Base-by-base conservation (phyloP, 805 yeast species). In the Danielozyma ontarioensis region DNA sequence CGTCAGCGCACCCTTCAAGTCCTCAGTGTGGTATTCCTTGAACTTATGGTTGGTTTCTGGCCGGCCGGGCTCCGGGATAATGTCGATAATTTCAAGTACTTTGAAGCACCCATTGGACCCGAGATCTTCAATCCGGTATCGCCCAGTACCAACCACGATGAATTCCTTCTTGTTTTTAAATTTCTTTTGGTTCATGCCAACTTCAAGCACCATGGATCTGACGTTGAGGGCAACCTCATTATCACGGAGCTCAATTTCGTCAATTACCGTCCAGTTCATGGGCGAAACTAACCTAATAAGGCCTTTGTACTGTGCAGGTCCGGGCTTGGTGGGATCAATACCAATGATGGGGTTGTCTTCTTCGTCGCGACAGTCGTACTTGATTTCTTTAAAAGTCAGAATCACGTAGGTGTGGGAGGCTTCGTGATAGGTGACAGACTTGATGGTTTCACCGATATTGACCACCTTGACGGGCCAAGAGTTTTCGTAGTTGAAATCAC, bases 1-100 rank as follows among this genome's bases (percentile, higher is more conserved):
- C 1, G 93, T 77, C 0, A 83, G 90, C 2, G 95, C 87, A 13
- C 97, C 97, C 46, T 83, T 77, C 1, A 86, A 76, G 18, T 74
- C 76, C 54, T 89, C 97, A 31, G 74, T 70, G 31, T 77, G 77
- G 7, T 84, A 64, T 44, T 79, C 75, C 51, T 85, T 87, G 46
- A 89, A 68, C 55, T 82, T 84, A 53, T 76, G 83, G 45, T 79
- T 81, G 2, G 88, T 80, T 43, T 87, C 95, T 0, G 96, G 96
- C 37, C 71, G 74, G 0, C 82, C 88, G 1, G 90, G 90, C 50
- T 87, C 96, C 0, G 96, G 96, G 42, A 85, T 86, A 53, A 88
- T 82, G 37, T 80, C 88, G 34, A 83, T 79, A 19, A 84, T 68
- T 42, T 88, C 95, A 48, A 64, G 80, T 1, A 89, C 62, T 36